phyloP scores from a whole-genome alignment of 805 yeast species.

The Candida rishiriensis region DNA sequence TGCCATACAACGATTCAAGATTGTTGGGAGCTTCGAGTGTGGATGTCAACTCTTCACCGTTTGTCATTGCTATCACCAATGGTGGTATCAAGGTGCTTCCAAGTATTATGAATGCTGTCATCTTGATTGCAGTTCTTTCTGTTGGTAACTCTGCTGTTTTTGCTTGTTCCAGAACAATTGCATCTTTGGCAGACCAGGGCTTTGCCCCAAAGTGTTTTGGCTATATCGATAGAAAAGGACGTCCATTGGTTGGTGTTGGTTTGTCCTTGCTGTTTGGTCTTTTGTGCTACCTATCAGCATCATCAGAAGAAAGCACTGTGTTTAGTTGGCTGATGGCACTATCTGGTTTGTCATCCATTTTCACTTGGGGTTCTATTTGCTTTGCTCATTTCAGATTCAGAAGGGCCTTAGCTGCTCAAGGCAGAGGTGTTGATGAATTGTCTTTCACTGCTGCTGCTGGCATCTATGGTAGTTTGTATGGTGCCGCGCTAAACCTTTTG shows the following conservation, averaged over 20 bases:
- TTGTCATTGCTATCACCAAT: constrained; percentile 62
- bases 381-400: constrained; percentile 66
- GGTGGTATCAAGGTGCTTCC: constrained; percentile 63
- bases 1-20: constrained; percentile 46
- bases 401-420: constrained; percentile 57
- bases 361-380: constrained; percentile 74
- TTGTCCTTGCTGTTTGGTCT: constrained; percentile 50
- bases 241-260: constrained; percentile 69
- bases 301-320: constrained; percentile 46
- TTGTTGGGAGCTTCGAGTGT: constrained; percentile 43
- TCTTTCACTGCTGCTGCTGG: constrained; percentile 65
- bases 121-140: constrained; percentile 63
- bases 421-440: constrained; percentile 60
- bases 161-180: constrained; percentile 67
- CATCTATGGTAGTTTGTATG: constrained; percentile 58
- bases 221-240: constrained; percentile 68
- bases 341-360: constrained; percentile 66
- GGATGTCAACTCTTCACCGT: constrained; percentile 65
- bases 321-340: constrained; percentile 74
- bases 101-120: constrained; percentile 67
- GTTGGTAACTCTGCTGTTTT: constrained; percentile 72
- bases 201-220: constrained; percentile 57
- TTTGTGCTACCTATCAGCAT: constrained; percentile 57
- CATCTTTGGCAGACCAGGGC: constrained; percentile 64
- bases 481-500: constrained; percentile 49